A percentile compares a stretch with the other conserved stretches of the same genome.
Conservation (phyloP, 345 rosid species). For the Moringa oleifera region DNA sequence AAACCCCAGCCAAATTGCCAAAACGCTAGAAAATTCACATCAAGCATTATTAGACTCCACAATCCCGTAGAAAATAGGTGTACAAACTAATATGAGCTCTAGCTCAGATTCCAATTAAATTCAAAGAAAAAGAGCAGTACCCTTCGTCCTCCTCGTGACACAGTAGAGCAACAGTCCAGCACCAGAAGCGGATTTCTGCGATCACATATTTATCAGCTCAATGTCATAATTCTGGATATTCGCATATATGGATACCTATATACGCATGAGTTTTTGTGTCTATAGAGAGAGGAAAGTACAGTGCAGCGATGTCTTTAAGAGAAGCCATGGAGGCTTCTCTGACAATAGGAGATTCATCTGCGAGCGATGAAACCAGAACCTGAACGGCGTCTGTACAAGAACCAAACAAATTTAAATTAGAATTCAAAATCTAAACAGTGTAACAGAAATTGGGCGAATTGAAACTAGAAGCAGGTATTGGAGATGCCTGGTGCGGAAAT, state of each 20-base stretch:
- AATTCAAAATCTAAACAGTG: conserved; percentile 3
- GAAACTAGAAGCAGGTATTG: conserved; percentile 8
- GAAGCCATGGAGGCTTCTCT: conserved; percentile 82
- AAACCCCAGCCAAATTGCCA: conserved; percentile 90
- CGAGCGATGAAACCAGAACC: conserved; percentile 69
- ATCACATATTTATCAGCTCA: conserved; percentile 6
- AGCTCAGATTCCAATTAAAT: not conserved
- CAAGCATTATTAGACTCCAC: conserved; percentile 8
- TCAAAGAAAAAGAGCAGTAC: conserved; percentile 29
- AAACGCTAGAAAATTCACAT: conserved; percentile 50
- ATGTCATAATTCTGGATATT: not conserved
- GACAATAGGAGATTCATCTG: conserved; percentile 76
- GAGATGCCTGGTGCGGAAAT: conserved; percentile 68
- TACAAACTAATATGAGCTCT: conserved; percentile 1
- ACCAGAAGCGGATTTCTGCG: conserved; percentile 88
- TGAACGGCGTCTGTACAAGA: conserved; percentile 73
- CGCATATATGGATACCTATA: not conserved
- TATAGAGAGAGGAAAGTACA: conserved; percentile 36
- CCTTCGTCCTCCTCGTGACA: conserved; percentile 88
- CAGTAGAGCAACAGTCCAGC: conserved; percentile 81
- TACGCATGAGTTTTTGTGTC: not conserved
- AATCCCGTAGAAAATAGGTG: not conserved
- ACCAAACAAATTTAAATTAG: conserved; percentile 7
- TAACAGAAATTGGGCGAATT: not conserved
- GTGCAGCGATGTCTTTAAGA: conserved; percentile 63